phyloP scores from a whole-genome alignment of 177 flowering plant species.

The Vitis hybrid region DNA sequence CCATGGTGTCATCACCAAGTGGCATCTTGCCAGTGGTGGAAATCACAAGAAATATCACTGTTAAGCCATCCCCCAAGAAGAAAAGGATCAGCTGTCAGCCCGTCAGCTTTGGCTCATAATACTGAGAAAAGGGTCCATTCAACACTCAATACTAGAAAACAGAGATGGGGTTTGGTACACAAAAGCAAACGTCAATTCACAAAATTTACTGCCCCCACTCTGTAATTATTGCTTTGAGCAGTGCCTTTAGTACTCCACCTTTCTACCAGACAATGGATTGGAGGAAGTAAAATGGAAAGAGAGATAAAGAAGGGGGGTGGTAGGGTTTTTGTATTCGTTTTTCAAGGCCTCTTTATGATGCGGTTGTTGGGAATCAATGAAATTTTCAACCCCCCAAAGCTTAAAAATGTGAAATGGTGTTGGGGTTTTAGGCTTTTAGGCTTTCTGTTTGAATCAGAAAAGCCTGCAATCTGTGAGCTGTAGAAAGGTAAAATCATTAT shows the following conservation, averaged over 20 bases:
- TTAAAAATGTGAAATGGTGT: background rate
- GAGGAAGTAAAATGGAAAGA: background rate
- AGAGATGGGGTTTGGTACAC: constrained; percentile 4
- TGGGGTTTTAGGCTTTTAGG: background rate
- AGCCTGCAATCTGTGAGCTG: constrained; percentile 10
- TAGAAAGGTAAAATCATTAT: constrained; percentile 11
- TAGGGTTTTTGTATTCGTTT: too few relatives aligned
- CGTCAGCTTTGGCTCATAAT: constrained; percentile 1
- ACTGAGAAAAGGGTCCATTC: constrained; percentile 14
- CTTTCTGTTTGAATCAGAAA: constrained; percentile 8
- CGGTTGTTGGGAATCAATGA: constrained; percentile 10
- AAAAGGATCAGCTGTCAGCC: constrained; percentile 3
- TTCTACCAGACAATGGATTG: background rate
- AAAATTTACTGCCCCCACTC: background rate
- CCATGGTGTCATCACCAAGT: background rate
- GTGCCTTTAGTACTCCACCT: constrained; percentile 1
- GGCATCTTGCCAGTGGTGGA: background rate
- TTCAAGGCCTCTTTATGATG: too few relatives aligned
- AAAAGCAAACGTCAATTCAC: constrained; percentile 18
- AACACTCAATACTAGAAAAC: constrained; percentile 18
- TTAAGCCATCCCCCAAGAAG: background rate
- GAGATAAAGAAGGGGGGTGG: too few relatives aligned
- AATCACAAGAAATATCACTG: background rate
- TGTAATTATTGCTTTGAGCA: constrained; percentile 5
- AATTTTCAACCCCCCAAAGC: constrained; percentile 3